Conservation (phyloP, 2,329 filamentous ascomycete species). For the Hirsutella rhossiliensis region DNA sequence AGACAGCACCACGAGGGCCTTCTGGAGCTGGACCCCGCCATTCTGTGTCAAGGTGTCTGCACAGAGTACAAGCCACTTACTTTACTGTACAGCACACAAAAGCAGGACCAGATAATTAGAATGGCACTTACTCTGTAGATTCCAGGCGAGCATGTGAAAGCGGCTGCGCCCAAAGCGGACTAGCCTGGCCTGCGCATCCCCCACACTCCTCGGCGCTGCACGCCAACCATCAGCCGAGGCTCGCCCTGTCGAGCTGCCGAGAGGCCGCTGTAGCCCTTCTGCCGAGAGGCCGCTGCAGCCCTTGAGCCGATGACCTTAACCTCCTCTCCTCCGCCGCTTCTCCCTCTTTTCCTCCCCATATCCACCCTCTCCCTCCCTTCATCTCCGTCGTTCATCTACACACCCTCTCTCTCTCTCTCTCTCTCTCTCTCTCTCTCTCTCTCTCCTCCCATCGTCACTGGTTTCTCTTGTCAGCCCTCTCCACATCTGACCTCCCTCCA, state of each 20-base stretch:
- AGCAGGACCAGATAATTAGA: too few species aligned
- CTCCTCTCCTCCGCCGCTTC: not conserved
- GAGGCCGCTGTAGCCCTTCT: too few species aligned
- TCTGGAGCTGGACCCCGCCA: too few species aligned
- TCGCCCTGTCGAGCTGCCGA: not conserved
- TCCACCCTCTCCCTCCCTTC: not conserved
- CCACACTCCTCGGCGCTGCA: conserved; percentile 14
- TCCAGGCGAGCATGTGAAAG: conserved; percentile 10
- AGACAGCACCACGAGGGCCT: too few species aligned
- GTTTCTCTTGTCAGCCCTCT: too few species aligned
- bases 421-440: not conserved
- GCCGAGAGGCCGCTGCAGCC: not conserved
- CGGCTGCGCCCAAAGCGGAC: conserved; percentile 8
- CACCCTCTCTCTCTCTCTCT: not conserved
- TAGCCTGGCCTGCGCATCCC: conserved; percentile 13
- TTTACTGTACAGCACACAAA: too few species aligned
- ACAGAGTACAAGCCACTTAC: too few species aligned
- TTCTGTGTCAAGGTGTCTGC: too few species aligned
- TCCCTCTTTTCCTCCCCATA: not conserved
- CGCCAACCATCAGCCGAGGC: conserved; percentile 5
- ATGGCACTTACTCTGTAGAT: too few species aligned
- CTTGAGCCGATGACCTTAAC: not conserved
- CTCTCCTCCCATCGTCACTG: not conserved
- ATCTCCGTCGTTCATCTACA: not conserved
- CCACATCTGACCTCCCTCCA: not conserved